phyloP scores from a whole-genome alignment of 2,329 filamentous ascomycete genomes.

The Exserohilum turcica region DNA sequence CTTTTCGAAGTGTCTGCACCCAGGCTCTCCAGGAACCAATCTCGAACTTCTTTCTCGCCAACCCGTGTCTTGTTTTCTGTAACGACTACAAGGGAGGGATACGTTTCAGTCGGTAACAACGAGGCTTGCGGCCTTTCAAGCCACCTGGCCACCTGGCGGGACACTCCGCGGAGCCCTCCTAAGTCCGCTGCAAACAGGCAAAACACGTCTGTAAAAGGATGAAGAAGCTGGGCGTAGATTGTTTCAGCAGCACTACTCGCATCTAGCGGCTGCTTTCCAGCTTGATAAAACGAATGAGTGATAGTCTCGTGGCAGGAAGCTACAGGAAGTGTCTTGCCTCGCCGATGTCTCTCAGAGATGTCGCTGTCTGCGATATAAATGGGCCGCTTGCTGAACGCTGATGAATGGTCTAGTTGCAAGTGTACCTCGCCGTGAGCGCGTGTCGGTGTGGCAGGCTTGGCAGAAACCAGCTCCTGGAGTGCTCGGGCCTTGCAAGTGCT shows the following conservation, averaged over 20 bases:
- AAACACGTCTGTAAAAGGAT: constrained; percentile 31
- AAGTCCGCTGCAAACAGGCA: constrained; percentile 36
- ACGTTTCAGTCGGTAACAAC: constrained; percentile 17
- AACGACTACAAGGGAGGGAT: constrained; percentile 4
- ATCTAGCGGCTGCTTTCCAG: constrained; percentile 4
- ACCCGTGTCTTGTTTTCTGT: not conserved
- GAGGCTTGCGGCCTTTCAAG: constrained; percentile 1
- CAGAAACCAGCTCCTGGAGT: not conserved
- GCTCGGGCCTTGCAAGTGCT: constrained; percentile 4
- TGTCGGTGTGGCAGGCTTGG: not conserved
- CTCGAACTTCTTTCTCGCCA: not conserved
- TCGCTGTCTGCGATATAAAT: not conserved
- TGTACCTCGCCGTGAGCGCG: not conserved
- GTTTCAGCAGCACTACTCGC: not conserved
- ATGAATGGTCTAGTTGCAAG: not conserved
- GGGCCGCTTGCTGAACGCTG: constrained; percentile 2
- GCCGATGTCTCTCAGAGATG: constrained; percentile 1
- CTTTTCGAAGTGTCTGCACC: not conserved
- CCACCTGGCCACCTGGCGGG: constrained; percentile 19
- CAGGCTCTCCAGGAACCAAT: not conserved
- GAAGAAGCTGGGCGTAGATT: constrained; percentile 2
- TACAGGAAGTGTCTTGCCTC: not conserved
- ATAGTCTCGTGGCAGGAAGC: constrained; percentile 4
- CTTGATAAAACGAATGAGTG: constrained; percentile 1
- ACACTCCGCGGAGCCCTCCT: constrained; percentile 27